These are phyloP conservation scores for Calocybe gangraenosa DNA, from an alignment of 768 basidiomycete species.

Conservation along the genomic window DNA sequence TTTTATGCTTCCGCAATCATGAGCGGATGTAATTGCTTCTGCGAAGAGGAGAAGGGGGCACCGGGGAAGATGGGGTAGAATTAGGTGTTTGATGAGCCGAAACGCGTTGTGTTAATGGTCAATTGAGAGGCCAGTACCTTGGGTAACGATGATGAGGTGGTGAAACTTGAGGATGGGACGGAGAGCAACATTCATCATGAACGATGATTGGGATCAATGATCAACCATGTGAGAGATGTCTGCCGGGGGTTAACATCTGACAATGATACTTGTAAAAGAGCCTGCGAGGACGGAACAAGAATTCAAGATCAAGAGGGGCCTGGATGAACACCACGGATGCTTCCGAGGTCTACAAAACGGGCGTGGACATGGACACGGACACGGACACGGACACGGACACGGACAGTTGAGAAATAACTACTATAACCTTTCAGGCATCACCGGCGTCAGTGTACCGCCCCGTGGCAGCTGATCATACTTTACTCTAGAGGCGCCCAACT, in stretches of 20 bases:
- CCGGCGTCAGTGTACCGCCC: constrained; percentile 1
- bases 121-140: not conserved
- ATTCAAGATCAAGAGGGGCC: not conserved
- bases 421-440: not conserved
- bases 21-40: not conserved
- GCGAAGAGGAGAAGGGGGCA: not conserved
- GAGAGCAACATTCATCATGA: constrained; percentile 3
- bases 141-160: constrained; percentile 2
- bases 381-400: not conserved
- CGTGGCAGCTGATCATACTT: not conserved
- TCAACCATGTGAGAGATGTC: constrained; percentile 3
- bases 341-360: constrained; percentile 11
- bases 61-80: not conserved
- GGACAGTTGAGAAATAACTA: not conserved
- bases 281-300: constrained; percentile 14
- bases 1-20: not conserved
- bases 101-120: not conserved
- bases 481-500: no score
- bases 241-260: not conserved
- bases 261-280: constrained; percentile 3
- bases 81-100: not conserved
- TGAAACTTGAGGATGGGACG: constrained; percentile 13
- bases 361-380: constrained; percentile 1
- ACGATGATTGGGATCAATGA: constrained; percentile 12
- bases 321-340: constrained; percentile 5